A percentile compares a stretch with the other conserved stretches of the same genome.
phyloP scores from a whole-genome alignment of 179 eudicot genomes.

The Beta macrorhiza region DNA sequence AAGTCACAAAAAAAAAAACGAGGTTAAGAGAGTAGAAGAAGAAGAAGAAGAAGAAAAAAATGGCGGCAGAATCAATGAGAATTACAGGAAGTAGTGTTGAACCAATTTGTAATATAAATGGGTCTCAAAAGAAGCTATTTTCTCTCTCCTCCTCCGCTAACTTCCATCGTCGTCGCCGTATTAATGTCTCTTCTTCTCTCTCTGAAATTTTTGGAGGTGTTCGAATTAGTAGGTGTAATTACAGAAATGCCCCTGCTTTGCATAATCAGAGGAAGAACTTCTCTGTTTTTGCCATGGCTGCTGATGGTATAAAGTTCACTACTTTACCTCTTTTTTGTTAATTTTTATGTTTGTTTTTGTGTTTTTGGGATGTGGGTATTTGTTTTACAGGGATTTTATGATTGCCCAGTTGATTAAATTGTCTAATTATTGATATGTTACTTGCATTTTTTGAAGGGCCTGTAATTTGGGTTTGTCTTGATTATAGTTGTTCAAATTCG shows the following conservation, averaged over 20 bases:
- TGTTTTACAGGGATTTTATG: background rate
- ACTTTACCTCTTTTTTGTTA: background rate
- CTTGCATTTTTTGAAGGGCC: background rate
- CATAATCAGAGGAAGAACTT: conserved; percentile 34
- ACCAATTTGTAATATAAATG: conserved; percentile 46
- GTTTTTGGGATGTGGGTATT: background rate
- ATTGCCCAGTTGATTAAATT: background rate
- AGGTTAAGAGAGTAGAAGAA: background rate
- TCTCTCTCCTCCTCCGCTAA: conserved; percentile 35
- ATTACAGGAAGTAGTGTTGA: conserved; percentile 38
- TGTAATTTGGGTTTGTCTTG: background rate
- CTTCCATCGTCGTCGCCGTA: conserved; percentile 36
- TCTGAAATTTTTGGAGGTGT: conserved; percentile 54
- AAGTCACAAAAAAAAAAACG: background rate
- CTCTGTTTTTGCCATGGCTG: conserved; percentile 77
- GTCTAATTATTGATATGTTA: background rate
- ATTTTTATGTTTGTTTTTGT: background rate
- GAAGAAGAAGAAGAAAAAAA: conserved; percentile 17
- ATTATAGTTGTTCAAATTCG: background rate
- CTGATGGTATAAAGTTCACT: conserved; percentile 39
- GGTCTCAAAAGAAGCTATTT: conserved; percentile 34
- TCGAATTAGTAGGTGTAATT: conserved; percentile 33
- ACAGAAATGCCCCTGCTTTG: conserved; percentile 30
- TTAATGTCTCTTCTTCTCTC: conserved; percentile 33
- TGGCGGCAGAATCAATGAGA: conserved; percentile 59